Evolutionary conservation across 176 grass and related monocot species (phyloP).

Genomic region (maize (Zea mays)): DNA sequence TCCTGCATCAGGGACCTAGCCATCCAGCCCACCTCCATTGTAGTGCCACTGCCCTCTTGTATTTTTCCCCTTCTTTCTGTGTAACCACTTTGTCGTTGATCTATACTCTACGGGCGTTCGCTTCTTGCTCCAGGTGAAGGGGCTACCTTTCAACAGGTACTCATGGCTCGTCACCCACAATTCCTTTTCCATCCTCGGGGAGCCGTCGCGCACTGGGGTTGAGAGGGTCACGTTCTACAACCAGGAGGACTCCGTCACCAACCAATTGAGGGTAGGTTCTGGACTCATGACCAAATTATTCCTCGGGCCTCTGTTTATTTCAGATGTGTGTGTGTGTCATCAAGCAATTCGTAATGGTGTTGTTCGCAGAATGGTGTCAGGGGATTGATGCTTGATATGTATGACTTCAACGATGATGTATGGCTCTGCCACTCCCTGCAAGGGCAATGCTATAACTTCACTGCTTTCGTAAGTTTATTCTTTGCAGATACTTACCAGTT

Average conservation of each 20-base stretch:
- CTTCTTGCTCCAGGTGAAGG: conserved; percentile 57
- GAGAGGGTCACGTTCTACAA: conserved; percentile 95
- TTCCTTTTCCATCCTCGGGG: conserved; percentile 89
- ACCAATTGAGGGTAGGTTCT: conserved; percentile 71
- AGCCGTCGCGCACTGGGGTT: conserved; percentile 74
- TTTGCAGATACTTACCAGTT: neutral
- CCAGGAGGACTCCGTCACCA: conserved; percentile 92
- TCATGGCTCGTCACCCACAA: conserved; percentile 97
- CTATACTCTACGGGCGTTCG: neutral
- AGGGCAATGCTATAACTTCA: conserved; percentile 97
- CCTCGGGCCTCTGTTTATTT: neutral
- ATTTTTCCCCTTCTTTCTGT: neutral
- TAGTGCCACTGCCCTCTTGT: conserved; percentile 25
- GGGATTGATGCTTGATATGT: conserved; percentile 97
- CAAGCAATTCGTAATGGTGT: neutral
- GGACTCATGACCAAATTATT: neutral
- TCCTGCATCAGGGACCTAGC: conserved; percentile 79
- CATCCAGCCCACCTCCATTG: conserved; percentile 74
- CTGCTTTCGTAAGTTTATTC: conserved; percentile 78
- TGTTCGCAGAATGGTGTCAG: conserved; percentile 74
- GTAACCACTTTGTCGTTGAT: conserved; percentile 4
- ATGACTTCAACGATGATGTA: conserved; percentile 80
- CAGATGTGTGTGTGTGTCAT: neutral
- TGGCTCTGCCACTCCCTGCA: conserved; percentile 97
- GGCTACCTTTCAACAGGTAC: conserved; percentile 83